Evolutionary conservation across 306 rosid genomes (phyloP).

Genomic region (Gastrolobium villosum): DNA sequence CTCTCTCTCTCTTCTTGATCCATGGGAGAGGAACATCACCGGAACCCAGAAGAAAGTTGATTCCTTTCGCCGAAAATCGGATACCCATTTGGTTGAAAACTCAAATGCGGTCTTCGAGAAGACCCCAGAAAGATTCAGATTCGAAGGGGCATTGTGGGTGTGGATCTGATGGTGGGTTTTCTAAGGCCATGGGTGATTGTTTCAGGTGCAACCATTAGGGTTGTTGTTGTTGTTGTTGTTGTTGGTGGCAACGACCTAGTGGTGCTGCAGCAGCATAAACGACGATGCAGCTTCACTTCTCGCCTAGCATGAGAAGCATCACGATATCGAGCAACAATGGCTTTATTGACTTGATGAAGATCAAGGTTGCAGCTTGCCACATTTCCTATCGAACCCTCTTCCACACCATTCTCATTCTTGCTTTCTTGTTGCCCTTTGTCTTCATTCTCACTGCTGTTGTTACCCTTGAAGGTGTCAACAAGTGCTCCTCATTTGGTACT

Average conservation of each 20-base stretch:
- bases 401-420: constrained; percentile 98
- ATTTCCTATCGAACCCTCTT: constrained; percentile 97
- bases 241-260: constrained; percentile 56
- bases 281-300: constrained; percentile 99
- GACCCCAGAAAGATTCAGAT: constrained; percentile 50
- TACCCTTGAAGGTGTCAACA: constrained; percentile 99
- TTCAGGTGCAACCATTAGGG: constrained; percentile 28
- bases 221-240: constrained; percentile 39
- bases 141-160: constrained; percentile 53
- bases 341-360: constrained; percentile 99
- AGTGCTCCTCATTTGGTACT: constrained; percentile 98
- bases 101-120: constrained; percentile 73
- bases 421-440: constrained; percentile 95
- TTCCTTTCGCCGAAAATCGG: constrained; percentile 30
- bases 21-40: constrained; percentile 53
- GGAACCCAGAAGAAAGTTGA: constrained; percentile 53
- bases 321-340: constrained; percentile 99
- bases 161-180: constrained; percentile 78
- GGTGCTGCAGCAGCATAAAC: constrained; percentile 75
- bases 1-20: constrained; percentile 53
- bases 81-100: constrained; percentile 42
- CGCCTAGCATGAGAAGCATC: constrained; percentile 99
- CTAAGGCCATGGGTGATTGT: constrained; percentile 51
- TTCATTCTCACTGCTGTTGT: constrained; percentile 99
- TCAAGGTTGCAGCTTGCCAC: constrained; percentile 99